These are phyloP conservation scores for Coniochaeta ligniaria DNA, from an alignment of 2,329 filamentous ascomycete species.

Conservation along the genomic window DNA sequence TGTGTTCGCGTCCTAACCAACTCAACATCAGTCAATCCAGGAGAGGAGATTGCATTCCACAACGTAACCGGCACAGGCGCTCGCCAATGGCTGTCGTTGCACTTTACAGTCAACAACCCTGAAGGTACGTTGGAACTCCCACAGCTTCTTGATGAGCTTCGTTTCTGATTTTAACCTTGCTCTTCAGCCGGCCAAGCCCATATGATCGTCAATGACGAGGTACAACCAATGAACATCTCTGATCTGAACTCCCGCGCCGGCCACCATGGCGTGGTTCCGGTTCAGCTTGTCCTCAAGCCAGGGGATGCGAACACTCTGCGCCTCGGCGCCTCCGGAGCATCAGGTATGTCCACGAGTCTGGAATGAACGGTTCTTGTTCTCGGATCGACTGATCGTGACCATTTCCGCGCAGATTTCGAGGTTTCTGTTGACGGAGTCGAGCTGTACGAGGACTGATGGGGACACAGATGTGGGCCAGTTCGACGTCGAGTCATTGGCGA, in stretches of 20 bases:
- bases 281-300: conserved; percentile 20
- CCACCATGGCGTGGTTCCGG: conserved; percentile 24
- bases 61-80: conserved; percentile 28
- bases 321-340: conserved; percentile 22
- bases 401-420: conserved; percentile 10
- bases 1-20: not conserved
- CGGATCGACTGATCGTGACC: not conserved
- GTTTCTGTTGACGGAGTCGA: conserved; percentile 14
- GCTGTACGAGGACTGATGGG: conserved; percentile 12
- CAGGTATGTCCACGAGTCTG: not conserved
- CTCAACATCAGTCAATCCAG: conserved; percentile 11
- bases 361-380: not conserved
- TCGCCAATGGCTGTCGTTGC: conserved; percentile 27
- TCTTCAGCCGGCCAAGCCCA: conserved; percentile 22
- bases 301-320: conserved; percentile 26
- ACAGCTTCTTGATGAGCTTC: conserved; percentile 7
- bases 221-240: conserved; percentile 24
- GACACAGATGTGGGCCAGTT: not conserved
- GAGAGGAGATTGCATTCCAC: conserved; percentile 22
- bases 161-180: not conserved
- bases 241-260: conserved; percentile 27
- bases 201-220: conserved; percentile 24
- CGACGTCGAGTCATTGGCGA: not conserved
- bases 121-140: conserved; percentile 3
- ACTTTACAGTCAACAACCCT: conserved; percentile 24